Base-by-base conservation (phyloP, 495 filamentous ascomycete genomes). In the Trichoderma orchidacearum region DNA sequence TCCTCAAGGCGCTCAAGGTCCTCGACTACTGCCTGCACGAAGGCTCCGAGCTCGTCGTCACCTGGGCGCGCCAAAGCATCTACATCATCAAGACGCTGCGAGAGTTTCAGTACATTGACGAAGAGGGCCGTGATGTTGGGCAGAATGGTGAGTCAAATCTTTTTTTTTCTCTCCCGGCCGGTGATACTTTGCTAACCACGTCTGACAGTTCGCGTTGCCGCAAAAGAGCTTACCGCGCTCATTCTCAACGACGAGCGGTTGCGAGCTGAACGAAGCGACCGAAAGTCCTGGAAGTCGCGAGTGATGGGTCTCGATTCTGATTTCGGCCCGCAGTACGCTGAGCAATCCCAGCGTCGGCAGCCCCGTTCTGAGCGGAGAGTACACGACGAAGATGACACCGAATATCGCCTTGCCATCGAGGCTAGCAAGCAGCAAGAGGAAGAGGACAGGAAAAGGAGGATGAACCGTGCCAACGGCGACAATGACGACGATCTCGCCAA, bases 21-120 rank as follows among this genome's bases (percentile, higher is more conserved):
- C 79, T 96, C 57, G 94, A 99, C 71, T 99, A 99, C 71, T 95
- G 90, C 74, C 77, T 99, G 31, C 94, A 99, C 68, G 94, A 99
- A 67, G 94, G 94, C 6, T 95, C 89, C 0, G 94, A 97, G 72
- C 72, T 96, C 60, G 90, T 96, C 30, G 94, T 99, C 28, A 96
- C 92, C 2, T 97, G 94, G 94, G 92, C 92, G 41, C 85, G 90
- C 60, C 93, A 96, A 75, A 97, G 96, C 66, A 85, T 95, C 63
- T 99, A 93, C 71, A 89, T 97, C 69, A 94, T 99, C 79, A 97
- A 96, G 73, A 99, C 94, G 13, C 68, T 99, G 66, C 84, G 94
- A 62, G 94, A 99, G 70, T 99, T 99, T 62, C 84, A 88, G 65
- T 90, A 96, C 67, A 80, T 96, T 23, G 94, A 99, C 60, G 94